Evolutionary conservation across 1,139 yeast genomes (phyloP).

Genomic region (Trichomonascaceae sp.): DNA sequence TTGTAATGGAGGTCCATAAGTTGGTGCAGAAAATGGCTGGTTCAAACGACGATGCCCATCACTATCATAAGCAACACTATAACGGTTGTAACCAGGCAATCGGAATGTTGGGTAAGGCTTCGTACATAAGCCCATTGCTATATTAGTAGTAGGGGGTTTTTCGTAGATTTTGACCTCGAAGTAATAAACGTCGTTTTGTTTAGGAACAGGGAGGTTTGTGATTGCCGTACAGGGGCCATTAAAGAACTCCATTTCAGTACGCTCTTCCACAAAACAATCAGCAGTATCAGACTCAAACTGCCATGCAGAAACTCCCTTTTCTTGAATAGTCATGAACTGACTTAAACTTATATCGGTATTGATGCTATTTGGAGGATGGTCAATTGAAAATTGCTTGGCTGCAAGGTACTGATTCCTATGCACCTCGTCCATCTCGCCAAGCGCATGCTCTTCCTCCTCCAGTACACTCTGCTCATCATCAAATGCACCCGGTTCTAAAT

Average conservation of each 20-base stretch:
- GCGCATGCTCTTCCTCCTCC: constrained; percentile 65
- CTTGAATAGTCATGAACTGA: constrained; percentile 62
- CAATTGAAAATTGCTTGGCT: constrained; percentile 46
- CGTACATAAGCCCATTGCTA: constrained; percentile 76
- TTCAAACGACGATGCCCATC: constrained; percentile 76
- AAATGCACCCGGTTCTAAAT: constrained; percentile 49
- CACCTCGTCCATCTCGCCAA: constrained; percentile 55
- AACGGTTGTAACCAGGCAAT: constrained; percentile 77
- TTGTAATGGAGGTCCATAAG: constrained; percentile 63
- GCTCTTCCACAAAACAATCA: constrained; percentile 59
- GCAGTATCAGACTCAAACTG: constrained; percentile 70
- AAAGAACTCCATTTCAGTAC: constrained; percentile 71
- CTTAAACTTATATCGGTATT: constrained; percentile 38
- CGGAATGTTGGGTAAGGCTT: constrained; percentile 88
- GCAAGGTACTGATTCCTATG: constrained; percentile 44
- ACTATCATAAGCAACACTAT: constrained; percentile 83
- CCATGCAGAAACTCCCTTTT: constrained; percentile 91
- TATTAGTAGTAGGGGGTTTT: constrained; percentile 47
- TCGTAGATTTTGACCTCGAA: constrained; percentile 79
- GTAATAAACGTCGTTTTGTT: constrained; percentile 80
- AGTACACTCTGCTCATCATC: constrained; percentile 61
- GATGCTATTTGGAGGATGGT: constrained; percentile 40
- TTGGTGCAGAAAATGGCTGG: constrained; percentile 73
- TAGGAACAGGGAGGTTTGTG: constrained; percentile 84
- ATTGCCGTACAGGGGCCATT: constrained; percentile 67